A percentile compares a stretch with the other conserved stretches of the same genome.
Evolutionary conservation across 495 filamentous ascomycete genomes (phyloP).

Genomic region (Beverwykella pulmonaria): DNA sequence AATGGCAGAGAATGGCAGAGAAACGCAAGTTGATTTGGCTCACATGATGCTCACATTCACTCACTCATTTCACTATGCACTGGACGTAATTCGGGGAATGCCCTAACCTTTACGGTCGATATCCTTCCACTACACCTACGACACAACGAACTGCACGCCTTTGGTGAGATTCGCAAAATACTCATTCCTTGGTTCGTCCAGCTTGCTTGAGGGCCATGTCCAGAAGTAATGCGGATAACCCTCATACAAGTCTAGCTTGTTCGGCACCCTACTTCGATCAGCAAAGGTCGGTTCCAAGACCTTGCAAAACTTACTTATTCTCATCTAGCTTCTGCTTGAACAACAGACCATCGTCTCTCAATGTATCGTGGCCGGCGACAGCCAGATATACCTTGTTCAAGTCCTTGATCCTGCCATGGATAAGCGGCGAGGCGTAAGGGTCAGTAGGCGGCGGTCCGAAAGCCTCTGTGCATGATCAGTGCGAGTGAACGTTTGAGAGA

Average conservation of each 20-base stretch:
- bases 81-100: no score
- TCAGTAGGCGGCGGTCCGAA: slow-evolving; percentile 33
- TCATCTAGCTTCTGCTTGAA: slow-evolving; percentile 33
- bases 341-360: slow-evolving; percentile 33
- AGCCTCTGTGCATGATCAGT: slow-evolving; percentile 19
- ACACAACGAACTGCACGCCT: slow-evolving; percentile 25
- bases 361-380: slow-evolving; percentile 32
- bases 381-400: slow-evolving; percentile 33
- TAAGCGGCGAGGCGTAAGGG: slow-evolving; percentile 27
- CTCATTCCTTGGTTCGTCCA: slow-evolving; percentile 24
- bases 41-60: background rate
- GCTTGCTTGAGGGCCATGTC: slow-evolving; percentile 25
- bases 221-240: slow-evolving; percentile 33
- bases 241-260: slow-evolving; percentile 29
- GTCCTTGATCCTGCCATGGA: slow-evolving; percentile 28
- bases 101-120: background rate
- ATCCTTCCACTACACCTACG: background rate
- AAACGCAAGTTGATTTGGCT: no score
- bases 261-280: slow-evolving; percentile 17
- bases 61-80: no score
- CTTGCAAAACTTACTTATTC: slow-evolving; percentile 22
- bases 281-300: background rate
- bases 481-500: background rate
- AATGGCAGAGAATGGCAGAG: no score
- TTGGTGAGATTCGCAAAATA: slow-evolving; percentile 21